Evolutionary conservation across 192 early-diverging fungal species (phyloP).

Genomic region (Podila clonocystis): DNA sequence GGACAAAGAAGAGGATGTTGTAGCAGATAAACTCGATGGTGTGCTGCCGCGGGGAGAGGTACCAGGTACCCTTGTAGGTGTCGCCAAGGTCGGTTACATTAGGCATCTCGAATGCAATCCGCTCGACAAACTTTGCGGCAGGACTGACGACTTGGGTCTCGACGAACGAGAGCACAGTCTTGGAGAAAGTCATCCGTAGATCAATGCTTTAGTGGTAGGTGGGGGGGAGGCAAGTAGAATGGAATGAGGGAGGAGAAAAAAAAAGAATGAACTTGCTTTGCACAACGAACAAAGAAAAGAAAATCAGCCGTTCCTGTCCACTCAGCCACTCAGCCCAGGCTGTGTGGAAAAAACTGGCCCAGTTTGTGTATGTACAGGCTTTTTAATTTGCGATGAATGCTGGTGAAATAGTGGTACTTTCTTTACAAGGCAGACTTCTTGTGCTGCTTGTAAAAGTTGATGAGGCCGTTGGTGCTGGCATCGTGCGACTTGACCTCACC

Average conservation of each 20-base stretch:
- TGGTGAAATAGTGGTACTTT: background rate
- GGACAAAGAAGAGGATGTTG: constrained; percentile 45
- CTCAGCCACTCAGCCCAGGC: no score
- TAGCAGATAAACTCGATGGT: constrained; percentile 54
- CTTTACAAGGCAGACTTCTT: constrained; percentile 47
- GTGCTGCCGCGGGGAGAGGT: constrained; percentile 45
- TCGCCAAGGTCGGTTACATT: constrained; percentile 44
- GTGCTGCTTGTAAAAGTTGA: constrained; percentile 89
- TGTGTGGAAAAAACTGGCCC: background rate
- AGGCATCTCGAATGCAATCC: constrained; percentile 40
- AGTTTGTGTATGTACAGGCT: background rate
- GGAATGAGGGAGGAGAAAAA: background rate
- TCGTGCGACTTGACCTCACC: constrained; percentile 81
- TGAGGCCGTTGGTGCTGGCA: constrained; percentile 94
- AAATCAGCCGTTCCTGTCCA: no score
- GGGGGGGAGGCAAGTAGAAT: background rate
- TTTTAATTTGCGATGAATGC: no score
- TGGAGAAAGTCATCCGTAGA: constrained; percentile 25
- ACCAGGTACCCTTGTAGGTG: constrained; percentile 53
- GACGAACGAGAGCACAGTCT: constrained; percentile 22
- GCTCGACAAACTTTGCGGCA: constrained; percentile 41
- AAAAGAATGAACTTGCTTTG: background rate
- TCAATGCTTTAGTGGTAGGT: background rate
- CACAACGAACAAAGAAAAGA: background rate
- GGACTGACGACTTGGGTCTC: constrained; percentile 34